Conservation (phyloP, 1,139 yeast genomes). For the Geotrichum reessii region DNA sequence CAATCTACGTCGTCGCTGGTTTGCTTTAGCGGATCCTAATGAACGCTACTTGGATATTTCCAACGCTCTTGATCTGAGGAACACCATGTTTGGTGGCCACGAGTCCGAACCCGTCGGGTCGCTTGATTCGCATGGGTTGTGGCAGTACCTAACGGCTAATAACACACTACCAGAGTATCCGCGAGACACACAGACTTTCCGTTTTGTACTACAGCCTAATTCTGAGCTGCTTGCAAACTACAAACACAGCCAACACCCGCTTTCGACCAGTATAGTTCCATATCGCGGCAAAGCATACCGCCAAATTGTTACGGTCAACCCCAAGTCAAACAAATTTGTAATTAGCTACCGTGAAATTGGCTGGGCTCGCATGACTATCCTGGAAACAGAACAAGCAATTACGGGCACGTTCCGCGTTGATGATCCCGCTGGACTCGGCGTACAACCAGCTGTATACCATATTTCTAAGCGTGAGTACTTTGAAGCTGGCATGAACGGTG, state of each 20-base stretch:
- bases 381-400: conserved; percentile 18
- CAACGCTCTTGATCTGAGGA: background rate
- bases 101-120: background rate
- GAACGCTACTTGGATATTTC: background rate
- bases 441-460: conserved; percentile 31
- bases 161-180: background rate
- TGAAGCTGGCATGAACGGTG: conserved; percentile 12
- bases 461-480: conserved; percentile 22
- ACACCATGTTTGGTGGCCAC: background rate
- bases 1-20: background rate
- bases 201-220: background rate
- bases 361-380: conserved; percentile 33
- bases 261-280: background rate
- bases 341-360: conserved; percentile 29
- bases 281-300: conserved; percentile 31
- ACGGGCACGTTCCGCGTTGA: conserved; percentile 35
- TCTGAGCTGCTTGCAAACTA: background rate
- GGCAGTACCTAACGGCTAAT: background rate
- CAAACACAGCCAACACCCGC: background rate
- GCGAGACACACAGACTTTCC: background rate
- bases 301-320: conserved; percentile 19
- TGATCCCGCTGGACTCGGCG: conserved; percentile 32
- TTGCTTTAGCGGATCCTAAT: background rate
- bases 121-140: background rate
- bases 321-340: conserved; percentile 20